These are phyloP conservation scores for Globisporangium lucens DNA, from an alignment of 352 stramenopile species.

Conservation along the genomic window DNA sequence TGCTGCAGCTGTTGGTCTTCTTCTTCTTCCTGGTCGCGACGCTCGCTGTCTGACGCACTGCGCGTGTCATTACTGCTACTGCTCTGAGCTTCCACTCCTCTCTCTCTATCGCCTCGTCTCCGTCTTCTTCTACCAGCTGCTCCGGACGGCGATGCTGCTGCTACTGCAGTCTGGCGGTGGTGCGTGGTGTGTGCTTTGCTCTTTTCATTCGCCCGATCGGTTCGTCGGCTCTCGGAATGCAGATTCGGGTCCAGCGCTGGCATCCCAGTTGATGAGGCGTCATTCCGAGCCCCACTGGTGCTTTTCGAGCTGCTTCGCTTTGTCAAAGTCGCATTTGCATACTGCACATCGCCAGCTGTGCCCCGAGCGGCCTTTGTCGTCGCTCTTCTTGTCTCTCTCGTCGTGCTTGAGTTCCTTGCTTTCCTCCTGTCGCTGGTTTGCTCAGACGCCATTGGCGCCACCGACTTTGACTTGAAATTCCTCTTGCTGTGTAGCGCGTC, in stretches of 20 bases:
- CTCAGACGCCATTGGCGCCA: background rate
- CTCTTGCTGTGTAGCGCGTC: constrained; percentile 3
- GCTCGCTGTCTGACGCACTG: background rate
- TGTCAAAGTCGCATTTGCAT: background rate
- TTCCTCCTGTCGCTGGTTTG: background rate
- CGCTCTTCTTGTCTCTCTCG: background rate
- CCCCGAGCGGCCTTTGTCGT: background rate
- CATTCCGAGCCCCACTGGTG: background rate
- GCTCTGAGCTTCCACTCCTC: background rate
- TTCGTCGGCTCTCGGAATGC: background rate
- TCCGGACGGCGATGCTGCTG: background rate
- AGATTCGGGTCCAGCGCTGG: background rate
- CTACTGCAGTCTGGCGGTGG: background rate
- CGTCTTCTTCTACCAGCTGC: background rate
- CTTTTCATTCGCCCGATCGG: background rate
- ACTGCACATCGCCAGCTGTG: background rate
- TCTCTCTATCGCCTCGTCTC: background rate
- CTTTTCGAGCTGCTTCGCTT: background rate
- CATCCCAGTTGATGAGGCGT: background rate
- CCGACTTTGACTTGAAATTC: background rate
- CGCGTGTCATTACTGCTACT: background rate
- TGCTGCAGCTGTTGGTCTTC: background rate
- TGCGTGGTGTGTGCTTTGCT: background rate
- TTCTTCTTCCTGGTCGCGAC: background rate
- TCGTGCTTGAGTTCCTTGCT: background rate